Conservation (phyloP, 208 protist genomes). For the Wallacemonas sp. region DNA sequence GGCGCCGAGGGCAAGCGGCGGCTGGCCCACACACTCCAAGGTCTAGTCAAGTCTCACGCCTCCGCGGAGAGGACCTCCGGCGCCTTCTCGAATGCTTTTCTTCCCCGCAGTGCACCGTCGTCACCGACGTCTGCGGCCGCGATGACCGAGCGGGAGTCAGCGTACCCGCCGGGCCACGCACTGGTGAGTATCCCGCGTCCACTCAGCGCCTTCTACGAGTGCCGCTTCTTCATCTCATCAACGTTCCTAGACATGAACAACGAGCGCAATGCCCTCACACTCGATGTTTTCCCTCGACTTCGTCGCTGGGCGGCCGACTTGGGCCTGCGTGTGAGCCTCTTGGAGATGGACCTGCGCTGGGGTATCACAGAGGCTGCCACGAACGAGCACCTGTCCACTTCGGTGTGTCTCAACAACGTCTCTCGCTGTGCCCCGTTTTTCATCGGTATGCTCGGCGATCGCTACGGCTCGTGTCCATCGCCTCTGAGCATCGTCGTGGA, state of each 20-base stretch:
- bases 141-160: too few species aligned
- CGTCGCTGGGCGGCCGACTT: constrained; percentile 65
- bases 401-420: constrained; percentile 94
- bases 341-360: constrained; percentile 95
- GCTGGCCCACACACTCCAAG: neutral
- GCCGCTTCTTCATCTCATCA: constrained; percentile 94
- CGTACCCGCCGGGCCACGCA: too few species aligned
- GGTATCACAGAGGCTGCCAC: constrained; percentile 90
- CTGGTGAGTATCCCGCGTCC: constrained; percentile 4
- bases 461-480: constrained; percentile 79
- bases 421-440: constrained; percentile 94
- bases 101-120: too few species aligned
- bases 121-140: neutral
- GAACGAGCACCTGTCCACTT: constrained; percentile 66
- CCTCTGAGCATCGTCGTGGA: constrained; percentile 72
- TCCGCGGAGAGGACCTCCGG: neutral
- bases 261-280: constrained; percentile 91
- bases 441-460: constrained; percentile 87
- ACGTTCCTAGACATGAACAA: constrained; percentile 97
- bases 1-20: neutral
- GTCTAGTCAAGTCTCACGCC: neutral
- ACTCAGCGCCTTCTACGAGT: constrained; percentile 45
- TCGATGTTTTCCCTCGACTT: constrained; percentile 93
- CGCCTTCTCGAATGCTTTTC: neutral
- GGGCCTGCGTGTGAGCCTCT: constrained; percentile 68